phyloP scores from a whole-genome alignment of 345 rosid species.

The Salix purpurea region DNA sequence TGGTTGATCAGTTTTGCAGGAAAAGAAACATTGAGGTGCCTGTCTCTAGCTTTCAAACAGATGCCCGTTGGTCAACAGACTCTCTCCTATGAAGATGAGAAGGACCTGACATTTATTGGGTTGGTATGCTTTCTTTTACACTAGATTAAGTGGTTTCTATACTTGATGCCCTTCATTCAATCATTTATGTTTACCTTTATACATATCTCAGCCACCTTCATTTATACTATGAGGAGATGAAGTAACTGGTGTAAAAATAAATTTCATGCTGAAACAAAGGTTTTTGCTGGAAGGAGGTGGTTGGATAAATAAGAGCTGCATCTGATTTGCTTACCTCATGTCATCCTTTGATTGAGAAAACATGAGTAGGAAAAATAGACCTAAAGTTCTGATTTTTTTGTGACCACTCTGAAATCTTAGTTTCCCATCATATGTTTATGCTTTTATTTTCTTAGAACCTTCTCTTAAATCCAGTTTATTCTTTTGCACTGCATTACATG shows the following conservation, averaged over 20 bases:
- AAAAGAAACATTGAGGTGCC: constrained; percentile 86
- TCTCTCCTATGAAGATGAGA: constrained; percentile 78
- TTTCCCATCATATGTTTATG: background rate
- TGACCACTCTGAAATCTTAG: background rate
- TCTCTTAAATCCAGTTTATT: background rate
- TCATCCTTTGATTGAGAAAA: too few species aligned
- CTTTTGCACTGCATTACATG: background rate
- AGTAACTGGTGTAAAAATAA: too few species aligned
- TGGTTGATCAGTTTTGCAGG: constrained; percentile 80
- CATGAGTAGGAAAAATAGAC: background rate
- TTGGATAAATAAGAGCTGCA: background rate
- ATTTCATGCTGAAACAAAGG: background rate
- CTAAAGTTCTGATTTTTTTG: background rate
- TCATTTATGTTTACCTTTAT: background rate
- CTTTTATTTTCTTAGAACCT: background rate
- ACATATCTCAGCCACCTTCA: background rate
- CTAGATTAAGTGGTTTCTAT: background rate
- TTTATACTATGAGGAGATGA: background rate
- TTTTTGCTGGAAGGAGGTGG: background rate
- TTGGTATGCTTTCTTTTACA: constrained; percentile 75
- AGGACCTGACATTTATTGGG: constrained; percentile 95
- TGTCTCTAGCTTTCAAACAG: constrained; percentile 83
- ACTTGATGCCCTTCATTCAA: background rate
- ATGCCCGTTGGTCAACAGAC: constrained; percentile 69
- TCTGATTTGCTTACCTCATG: background rate